Evolutionary conservation across 148 eudicot species (phyloP), one percentile per base, ranked within the genome.

Genomic region (Talinum fruticosum): DNA sequence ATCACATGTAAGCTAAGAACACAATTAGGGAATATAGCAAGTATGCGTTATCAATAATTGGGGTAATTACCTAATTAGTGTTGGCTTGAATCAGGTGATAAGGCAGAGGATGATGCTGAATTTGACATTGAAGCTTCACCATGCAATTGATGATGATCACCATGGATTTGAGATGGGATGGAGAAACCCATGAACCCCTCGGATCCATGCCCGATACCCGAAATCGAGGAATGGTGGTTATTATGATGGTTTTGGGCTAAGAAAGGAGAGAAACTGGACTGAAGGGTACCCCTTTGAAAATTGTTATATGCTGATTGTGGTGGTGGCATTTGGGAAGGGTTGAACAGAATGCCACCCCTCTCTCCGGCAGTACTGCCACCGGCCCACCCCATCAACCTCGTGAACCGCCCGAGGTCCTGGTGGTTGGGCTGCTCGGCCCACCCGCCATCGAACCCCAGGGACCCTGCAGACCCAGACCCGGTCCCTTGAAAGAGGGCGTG

Each of bases 231-330:
- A 36, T 80, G 79, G 64, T 77, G 76, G 45, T 51, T 44, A 35
- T 59, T 65, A 34, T 68, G 38, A 53, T 74, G 45, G 53, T 75
- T 79, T 35, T 80, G 61, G 51, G 51, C 76, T 10, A 74, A 66
- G 3, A 24, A 24, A 26, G 74, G 74, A 71, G 84, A 54, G 41
- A 65, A 79, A 72, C 62, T 81, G 78, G 87, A 84, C 84, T 84
- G 84, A 81, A 84, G 86, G 82, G 86, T 71, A 72, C 84, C 84
- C 86, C 86, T 75, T 75, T 84, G 83, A 62, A 72, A 67, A 66
- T 29, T 66, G 57, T 29, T 53, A 65, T 6, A 33, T 2, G 78
- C 75, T 69, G 74, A 78, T 61, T 66, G 69, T 35, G 71, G 61
- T 44, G 59, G 61, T 24, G 77, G 47, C 21, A 78, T 62, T 30